Conservation (phyloP, 2,329 filamentous ascomycete genomes). For the Ophiocordyceps unilateralis region DNA sequence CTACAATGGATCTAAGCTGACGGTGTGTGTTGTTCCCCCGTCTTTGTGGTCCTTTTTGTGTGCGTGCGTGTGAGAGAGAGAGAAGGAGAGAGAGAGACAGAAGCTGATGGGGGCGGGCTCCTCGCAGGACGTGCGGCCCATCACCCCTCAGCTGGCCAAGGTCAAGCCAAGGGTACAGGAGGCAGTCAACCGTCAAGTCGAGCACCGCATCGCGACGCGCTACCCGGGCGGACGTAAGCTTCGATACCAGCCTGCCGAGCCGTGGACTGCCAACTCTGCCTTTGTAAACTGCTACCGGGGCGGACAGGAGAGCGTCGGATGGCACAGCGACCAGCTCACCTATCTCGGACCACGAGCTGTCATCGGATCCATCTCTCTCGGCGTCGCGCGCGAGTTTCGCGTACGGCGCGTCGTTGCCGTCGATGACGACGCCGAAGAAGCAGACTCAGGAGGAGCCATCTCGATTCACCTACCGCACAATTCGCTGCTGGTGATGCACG, state of each 20-base stretch:
- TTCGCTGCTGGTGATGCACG: constrained; percentile 86
- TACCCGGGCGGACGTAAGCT: constrained; percentile 60
- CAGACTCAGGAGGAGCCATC: constrained; percentile 67
- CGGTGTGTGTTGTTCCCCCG: too few relatives aligned
- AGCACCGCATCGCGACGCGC: constrained; percentile 45
- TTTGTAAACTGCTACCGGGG: constrained; percentile 93
- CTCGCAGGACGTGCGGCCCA: constrained; percentile 51
- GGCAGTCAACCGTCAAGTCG: constrained; percentile 65
- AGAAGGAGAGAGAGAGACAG: too few relatives aligned
- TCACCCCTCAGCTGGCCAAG: constrained; percentile 55
- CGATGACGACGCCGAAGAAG: constrained; percentile 24
- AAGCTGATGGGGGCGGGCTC: too few relatives aligned
- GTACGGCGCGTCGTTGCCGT: constrained; percentile 59
- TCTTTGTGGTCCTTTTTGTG: neutral
- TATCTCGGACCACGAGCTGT: constrained; percentile 79
- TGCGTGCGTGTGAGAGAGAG: neutral
- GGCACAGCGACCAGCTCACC: constrained; percentile 82
- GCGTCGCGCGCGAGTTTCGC: constrained; percentile 85
- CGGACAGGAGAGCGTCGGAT: constrained; percentile 67
- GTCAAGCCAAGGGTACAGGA: constrained; percentile 54
- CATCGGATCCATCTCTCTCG: constrained; percentile 79
- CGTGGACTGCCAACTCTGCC: constrained; percentile 75
- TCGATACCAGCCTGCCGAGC: constrained; percentile 52
- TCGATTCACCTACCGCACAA: constrained; percentile 91
- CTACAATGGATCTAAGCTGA: constrained; percentile 66